Conservation (phyloP, 169 alveolate species). For the Eimeria sp. region DNA sequence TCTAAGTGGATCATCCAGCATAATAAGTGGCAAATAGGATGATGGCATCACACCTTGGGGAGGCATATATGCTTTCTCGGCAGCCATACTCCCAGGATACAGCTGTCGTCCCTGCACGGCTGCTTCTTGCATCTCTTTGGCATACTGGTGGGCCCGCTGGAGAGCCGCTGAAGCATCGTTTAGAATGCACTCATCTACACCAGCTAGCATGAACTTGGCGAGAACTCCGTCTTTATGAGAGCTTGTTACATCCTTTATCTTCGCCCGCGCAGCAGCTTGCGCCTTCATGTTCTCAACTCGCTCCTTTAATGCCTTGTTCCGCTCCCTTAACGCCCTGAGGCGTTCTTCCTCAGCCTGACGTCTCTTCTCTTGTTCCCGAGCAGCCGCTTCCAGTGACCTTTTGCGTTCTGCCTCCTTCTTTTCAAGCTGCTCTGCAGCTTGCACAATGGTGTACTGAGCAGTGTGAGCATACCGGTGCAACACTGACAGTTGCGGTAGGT, state of each 20-base stretch:
- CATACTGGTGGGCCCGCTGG: constrained; percentile 68
- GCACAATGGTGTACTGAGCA: constrained; percentile 49
- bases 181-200: constrained; percentile 26
- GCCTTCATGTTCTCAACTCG: constrained; percentile 63
- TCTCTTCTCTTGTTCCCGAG: constrained; percentile 15
- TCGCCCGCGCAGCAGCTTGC: constrained; percentile 1
- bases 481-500: constrained; percentile 34
- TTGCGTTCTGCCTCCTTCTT: constrained; percentile 1
- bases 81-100: constrained; percentile 43
- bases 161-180: constrained; percentile 53
- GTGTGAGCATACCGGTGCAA: constrained; percentile 77
- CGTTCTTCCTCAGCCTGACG: constrained; percentile 41
- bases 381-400: constrained; percentile 30
- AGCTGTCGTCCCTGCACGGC: constrained; percentile 79
- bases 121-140: constrained; percentile 69
- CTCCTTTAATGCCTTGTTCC: constrained; percentile 9
- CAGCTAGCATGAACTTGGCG: constrained; percentile 59
- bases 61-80: constrained; percentile 66
- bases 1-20: constrained; percentile 77
- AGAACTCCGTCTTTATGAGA: constrained; percentile 23
- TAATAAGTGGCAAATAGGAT: constrained; percentile 67
- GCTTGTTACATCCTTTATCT: constrained; percentile 17
- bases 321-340: constrained; percentile 31
- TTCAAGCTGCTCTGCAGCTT: constrained; percentile 67
- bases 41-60: constrained; percentile 64